Evolutionary conservation across 805 yeast genomes (phyloP), one percentile per base, ranked within the genome.

Genomic region (Candida sphagnicola): DNA sequence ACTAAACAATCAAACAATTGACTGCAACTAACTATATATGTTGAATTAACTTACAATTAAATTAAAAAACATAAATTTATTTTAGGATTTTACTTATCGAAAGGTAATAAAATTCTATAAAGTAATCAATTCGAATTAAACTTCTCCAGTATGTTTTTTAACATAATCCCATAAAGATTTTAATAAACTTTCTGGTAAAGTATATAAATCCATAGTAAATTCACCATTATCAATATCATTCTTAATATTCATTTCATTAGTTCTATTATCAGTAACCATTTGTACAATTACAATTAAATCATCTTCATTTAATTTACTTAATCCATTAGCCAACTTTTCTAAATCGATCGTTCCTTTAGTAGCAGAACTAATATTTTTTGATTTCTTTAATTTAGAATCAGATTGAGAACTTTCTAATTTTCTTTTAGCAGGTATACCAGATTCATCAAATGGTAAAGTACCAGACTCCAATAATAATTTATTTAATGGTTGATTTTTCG

Each of bases 221-320:
- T 93, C 98, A 38, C 99, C 99, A 53, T 87, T 91, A 45, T 91
- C 98, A 36, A 87, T 89, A 54, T 91, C 95, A 61, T 93, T 91
- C 59, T 90, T 90, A 51, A 91, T 84, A 63, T 85, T 89, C 95
- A 91, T 91, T 35, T 91, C 98, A 32, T 87, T 79, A 4, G 98
- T 88, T 57, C 87, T 78, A 66, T 93, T 93, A 61, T 91, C 98
- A 31, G 95, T 89, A 29, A 91, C 93, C 96, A 91, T 90, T 65
- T 91, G 98, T 39, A 91, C 98, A 35, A 93, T 93, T 24, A 89
- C 95, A 36, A 93, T 78, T 49, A 91, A 72, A 62, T 93, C 97
- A 57, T 93, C 98, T 63, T 91, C 98, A 42, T 74, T 81, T 48
- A 91, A 72, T 62, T 86, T 86, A 38, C 95, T 87, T 51, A 91